Evolutionary conservation across 2,329 filamentous ascomycete species (phyloP).

Genomic region (Botrytis medusae): DNA sequence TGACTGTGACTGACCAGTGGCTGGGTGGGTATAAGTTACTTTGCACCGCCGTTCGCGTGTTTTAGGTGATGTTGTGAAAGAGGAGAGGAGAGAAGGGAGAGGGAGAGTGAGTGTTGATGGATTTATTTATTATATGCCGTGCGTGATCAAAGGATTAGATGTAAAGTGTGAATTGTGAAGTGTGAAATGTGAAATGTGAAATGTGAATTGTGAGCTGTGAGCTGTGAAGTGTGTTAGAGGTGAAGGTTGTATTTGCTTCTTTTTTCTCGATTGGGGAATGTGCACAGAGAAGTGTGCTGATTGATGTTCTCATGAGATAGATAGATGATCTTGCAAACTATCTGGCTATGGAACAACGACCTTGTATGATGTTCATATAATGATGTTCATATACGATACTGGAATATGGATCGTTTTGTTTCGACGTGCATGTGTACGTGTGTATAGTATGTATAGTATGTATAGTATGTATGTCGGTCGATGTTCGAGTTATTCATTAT

Average conservation of each 20-base stretch:
- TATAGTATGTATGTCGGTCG: too few relatives aligned
- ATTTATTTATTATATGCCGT: not conserved
- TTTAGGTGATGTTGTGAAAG: not conserved
- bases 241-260: not conserved
- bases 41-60: not conserved
- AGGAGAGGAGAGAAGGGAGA: not conserved
- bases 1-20: not conserved
- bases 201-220: not conserved
- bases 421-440: too few relatives aligned
- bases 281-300: not conserved
- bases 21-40: not conserved
- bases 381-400: not conserved
- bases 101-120: not conserved
- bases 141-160: not conserved
- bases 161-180: not conserved
- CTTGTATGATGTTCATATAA: not conserved
- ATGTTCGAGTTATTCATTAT: not conserved
- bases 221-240: too few relatives aligned
- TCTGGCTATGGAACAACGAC: not conserved
- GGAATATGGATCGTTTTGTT: too few relatives aligned
- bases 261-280: not conserved
- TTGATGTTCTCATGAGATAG: too few relatives aligned
- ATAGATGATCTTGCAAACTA: not conserved
- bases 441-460: too few relatives aligned
- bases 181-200: too few relatives aligned